Conservation (phyloP, 179 eudicot species). For the Amaranthus tricolor region DNA sequence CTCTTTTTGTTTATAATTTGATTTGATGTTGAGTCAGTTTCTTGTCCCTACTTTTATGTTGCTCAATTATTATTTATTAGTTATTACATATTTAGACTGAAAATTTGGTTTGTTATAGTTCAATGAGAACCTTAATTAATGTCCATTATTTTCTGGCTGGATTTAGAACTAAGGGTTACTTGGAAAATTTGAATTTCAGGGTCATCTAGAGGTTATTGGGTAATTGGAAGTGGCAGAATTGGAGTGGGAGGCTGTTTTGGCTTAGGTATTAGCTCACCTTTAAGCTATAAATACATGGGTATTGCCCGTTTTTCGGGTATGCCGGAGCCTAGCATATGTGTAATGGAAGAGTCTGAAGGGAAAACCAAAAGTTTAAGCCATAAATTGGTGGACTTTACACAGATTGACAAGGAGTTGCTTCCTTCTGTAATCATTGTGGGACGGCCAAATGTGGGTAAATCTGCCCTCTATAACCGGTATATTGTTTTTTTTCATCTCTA, state of each 20-base stretch:
- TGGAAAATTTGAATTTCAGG: slow-evolving; percentile 20
- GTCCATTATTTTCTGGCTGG: neutral
- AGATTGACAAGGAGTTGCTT: slow-evolving; percentile 64
- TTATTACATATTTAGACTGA: neutral
- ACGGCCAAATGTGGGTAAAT: slow-evolving; percentile 96
- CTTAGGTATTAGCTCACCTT: slow-evolving; percentile 1
- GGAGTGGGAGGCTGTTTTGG: slow-evolving; percentile 5
- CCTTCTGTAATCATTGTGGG: slow-evolving; percentile 82
- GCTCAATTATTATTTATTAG: neutral
- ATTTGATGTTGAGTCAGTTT: neutral
- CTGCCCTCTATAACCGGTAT: slow-evolving; percentile 92
- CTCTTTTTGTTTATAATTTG: neutral
- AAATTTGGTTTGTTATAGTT: neutral
- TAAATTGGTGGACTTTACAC: slow-evolving; percentile 62
- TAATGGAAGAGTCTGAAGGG: slow-evolving; percentile 6
- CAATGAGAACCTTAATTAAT: neutral
- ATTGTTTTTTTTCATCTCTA: slow-evolving; percentile 15
- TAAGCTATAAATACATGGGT: slow-evolving; percentile 18
- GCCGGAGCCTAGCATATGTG: slow-evolving; percentile 6
- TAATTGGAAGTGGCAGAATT: slow-evolving; percentile 12
- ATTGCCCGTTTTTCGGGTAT: slow-evolving; percentile 19
- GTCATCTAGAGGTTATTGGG: slow-evolving; percentile 17
- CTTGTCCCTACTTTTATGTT: neutral
- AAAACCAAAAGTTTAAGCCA: slow-evolving; percentile 24
- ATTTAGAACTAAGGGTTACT: neutral